Conservation (phyloP, 31 red algal species). For the Odonthalia washingtoniensis region DNA sequence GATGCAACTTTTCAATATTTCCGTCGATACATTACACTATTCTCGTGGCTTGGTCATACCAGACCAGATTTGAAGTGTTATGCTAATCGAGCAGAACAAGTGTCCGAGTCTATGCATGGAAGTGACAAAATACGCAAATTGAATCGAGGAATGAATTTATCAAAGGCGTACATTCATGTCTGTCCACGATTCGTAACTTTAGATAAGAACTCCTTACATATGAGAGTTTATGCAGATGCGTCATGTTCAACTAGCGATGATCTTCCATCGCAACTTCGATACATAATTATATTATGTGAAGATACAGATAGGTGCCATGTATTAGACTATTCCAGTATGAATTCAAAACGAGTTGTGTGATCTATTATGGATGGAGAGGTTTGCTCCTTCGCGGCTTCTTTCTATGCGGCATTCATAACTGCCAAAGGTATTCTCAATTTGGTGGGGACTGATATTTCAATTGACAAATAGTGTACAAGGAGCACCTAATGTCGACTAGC, state of each 20-base stretch:
- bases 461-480: too few species aligned
- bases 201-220: not conserved
- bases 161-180: not conserved
- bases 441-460: too few species aligned
- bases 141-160: not conserved
- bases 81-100: not conserved
- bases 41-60: not conserved
- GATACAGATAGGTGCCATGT: not conserved
- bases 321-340: conserved; percentile 3
- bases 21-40: not conserved
- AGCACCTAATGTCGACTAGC: too few species aligned
- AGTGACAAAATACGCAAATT: not conserved
- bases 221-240: conserved; percentile 21
- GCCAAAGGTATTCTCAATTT: too few species aligned
- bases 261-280: conserved; percentile 20
- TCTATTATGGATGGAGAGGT: not conserved
- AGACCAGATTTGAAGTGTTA: not conserved
- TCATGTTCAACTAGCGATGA: too few species aligned
- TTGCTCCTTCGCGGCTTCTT: not conserved
- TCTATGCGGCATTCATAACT: not conserved
- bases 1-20: not conserved
- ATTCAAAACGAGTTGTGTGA: not conserved
- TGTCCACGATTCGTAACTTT: not conserved
- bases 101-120: not conserved
- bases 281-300: conserved; percentile 22